Base-by-base conservation (phyloP, 2,329 filamentous ascomycete genomes). In the Microdochium trichocladiopsis region DNA sequence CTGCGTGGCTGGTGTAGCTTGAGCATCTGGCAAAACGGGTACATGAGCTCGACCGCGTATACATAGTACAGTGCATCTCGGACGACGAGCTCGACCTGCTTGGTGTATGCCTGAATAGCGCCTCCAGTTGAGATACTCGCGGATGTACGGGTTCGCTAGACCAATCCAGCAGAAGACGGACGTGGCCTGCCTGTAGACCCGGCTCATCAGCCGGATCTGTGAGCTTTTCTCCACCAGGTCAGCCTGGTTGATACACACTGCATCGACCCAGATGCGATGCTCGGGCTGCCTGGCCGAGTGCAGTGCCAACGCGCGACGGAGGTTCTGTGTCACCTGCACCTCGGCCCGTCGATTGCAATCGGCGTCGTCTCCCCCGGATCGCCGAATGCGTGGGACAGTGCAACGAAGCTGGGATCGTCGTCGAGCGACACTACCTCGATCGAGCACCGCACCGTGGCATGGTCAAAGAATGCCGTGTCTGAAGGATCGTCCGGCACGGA, bases 291-390 rank as follows among this genome's bases (percentile, higher is more conserved):
- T 25, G 31, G 25, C 43, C 45, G 51, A 51, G 45, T 53, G 53
- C 47, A 47, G 48, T 51, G 51, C 51, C 51, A 55, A 50, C 36
- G 51, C 51, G 31, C 51, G 51, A 25, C 52, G 52, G 16, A 55
- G 43, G 43, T 47, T 47, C 9, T 5, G 8, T 4, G 21, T 22
- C 11, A 25, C 23, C 4, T 9, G 8, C 48, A 51, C 53, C 53
- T 53, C 52, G 43, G 18, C 21, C 43, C 43, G 21, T 47, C 18
- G 18, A 47, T 25, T 11, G 5, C 18, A 14, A 47, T 22, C 9
- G 23, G 21, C 21, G 21, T 11, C 8, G 8, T 47, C 43, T 22
- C 4, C 11, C 12, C 12, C 43, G 18, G 8, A 16, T 25, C 14
- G 18, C 43, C 43, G n/a, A 16, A 47, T 11, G 18, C 43, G 18